Conservation (phyloP, 179 eudicot species). For the Corrigiola litoralis region DNA sequence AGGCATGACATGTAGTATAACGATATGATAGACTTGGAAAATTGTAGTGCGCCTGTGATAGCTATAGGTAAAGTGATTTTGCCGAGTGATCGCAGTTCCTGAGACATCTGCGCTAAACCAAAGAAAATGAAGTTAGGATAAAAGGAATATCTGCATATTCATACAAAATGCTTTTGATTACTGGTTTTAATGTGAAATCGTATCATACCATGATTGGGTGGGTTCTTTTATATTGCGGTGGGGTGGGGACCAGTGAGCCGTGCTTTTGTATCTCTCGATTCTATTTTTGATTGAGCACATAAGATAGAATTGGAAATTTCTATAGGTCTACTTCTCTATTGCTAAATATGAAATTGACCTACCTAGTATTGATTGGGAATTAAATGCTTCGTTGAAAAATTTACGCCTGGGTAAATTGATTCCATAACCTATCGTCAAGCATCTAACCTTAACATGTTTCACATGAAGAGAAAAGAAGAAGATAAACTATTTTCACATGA, state of each 20-base stretch:
- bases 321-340: too few species aligned
- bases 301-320: too few species aligned
- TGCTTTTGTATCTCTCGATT: slow-evolving; percentile 1
- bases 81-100: slow-evolving; percentile 1
- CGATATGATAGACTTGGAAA: slow-evolving; percentile 6
- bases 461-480: too few species aligned
- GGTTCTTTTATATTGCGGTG: too few species aligned
- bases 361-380: too few species aligned
- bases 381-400: too few species aligned
- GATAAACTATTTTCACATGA: too few species aligned
- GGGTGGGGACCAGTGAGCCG: neutral
- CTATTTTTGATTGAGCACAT: neutral
- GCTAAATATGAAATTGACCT: too few species aligned
- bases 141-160: neutral
- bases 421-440: too few species aligned
- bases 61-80: neutral
- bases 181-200: neutral
- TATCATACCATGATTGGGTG: neutral
- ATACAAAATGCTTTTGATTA: neutral
- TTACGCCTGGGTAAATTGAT: too few species aligned
- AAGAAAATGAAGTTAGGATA: neutral
- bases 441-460: too few species aligned
- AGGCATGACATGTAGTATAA: slow-evolving; percentile 3
- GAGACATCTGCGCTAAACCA: slow-evolving; percentile 6
- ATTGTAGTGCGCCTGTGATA: neutral